phyloP scores from a whole-genome alignment of 345 rosid species.

The Camelina neglecta region DNA sequence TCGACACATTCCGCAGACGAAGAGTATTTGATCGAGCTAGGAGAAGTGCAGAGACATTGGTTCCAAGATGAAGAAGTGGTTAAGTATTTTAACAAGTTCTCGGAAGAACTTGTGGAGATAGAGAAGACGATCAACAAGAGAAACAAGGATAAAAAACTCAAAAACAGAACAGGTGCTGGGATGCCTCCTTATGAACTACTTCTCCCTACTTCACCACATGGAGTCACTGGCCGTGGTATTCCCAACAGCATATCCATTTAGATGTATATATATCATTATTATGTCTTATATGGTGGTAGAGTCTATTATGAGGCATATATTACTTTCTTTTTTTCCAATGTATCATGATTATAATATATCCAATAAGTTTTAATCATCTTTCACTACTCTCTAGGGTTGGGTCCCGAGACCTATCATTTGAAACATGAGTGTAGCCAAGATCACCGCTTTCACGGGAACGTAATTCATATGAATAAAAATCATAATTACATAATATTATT shows the following conservation, averaged over 20 bases:
- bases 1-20: constrained; percentile 91
- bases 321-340: not conserved
- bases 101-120: constrained; percentile 64
- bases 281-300: constrained; percentile 14
- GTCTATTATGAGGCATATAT: constrained; percentile 6
- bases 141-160: constrained; percentile 62
- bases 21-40: constrained; percentile 75
- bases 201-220: constrained; percentile 76
- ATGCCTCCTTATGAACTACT: constrained; percentile 89
- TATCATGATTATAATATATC: constrained; percentile 5
- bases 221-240: constrained; percentile 94
- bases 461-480: no score
- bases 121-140: constrained; percentile 64
- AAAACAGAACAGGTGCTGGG: constrained; percentile 88
- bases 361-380: constrained; percentile 12
- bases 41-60: constrained; percentile 66
- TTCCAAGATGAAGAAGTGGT: constrained; percentile 62
- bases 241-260: constrained; percentile 92
- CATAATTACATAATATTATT: no score
- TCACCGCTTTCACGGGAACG: no score
- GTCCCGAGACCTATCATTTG: not conserved
- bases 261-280: constrained; percentile 23
- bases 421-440: not conserved
- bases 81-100: constrained; percentile 56
- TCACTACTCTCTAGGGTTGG: not conserved